Percentiles rank a stretch among this genome's conserved stretches.
Conservation (phyloP, 75 land plant species). For the Sequoiadendron giganteum region DNA sequence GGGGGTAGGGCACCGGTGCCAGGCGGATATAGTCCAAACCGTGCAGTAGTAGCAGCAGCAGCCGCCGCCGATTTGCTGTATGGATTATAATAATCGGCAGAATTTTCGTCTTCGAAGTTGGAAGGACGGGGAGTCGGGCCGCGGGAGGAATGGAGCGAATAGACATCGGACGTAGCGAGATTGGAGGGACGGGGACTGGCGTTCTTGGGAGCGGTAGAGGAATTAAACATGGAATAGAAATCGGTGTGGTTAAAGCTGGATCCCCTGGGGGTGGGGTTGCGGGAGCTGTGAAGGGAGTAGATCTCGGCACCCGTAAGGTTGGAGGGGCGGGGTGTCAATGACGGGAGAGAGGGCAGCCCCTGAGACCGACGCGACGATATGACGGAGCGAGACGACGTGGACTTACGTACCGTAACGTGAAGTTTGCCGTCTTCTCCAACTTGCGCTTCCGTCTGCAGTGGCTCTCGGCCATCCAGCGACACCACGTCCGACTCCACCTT, state of each 20-base stretch:
- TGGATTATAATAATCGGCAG: neutral
- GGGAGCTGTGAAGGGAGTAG: constrained; percentile 61
- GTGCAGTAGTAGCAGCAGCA: constrained; percentile 4
- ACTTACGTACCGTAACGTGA: constrained; percentile 84
- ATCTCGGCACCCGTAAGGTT: constrained; percentile 92
- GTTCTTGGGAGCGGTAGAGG: constrained; percentile 10
- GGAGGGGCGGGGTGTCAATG: constrained; percentile 70
- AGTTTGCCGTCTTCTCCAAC: constrained; percentile 86
- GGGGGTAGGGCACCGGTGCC: constrained; percentile 39
- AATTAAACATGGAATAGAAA: constrained; percentile 71
- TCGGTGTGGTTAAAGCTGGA: constrained; percentile 70
- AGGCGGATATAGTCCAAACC: neutral
- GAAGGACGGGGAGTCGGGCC: constrained; percentile 39
- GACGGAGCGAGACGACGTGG: constrained; percentile 57
- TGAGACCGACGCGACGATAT: constrained; percentile 31
- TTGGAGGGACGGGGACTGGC: constrained; percentile 37
- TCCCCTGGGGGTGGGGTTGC: constrained; percentile 73
- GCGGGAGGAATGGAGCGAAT: constrained; percentile 61
- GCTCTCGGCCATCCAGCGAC: constrained; percentile 74
- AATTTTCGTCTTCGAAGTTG: constrained; percentile 62
- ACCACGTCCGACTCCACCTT: constrained; percentile 88
- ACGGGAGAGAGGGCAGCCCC: constrained; percentile 31
- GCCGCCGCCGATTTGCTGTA: constrained; percentile 18
- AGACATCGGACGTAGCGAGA: constrained; percentile 24
- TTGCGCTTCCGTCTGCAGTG: constrained; percentile 76